Base-by-base conservation (phyloP, 2,329 filamentous ascomycete species). In the Bimuria novae-zelandiae region DNA sequence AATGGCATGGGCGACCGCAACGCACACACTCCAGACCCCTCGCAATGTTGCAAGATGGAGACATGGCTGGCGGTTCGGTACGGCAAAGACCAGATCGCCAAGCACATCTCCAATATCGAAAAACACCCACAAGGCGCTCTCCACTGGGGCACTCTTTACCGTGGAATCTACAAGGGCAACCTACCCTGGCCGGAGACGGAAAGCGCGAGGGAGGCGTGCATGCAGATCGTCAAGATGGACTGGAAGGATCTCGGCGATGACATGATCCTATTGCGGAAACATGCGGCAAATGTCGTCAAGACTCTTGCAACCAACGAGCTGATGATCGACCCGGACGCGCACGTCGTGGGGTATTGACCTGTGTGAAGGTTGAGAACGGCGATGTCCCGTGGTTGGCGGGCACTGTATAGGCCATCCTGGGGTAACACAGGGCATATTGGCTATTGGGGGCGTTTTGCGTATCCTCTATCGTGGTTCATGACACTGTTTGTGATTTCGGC, bases 331-430 rank as follows among this genome's bases (percentile, higher is more conserved):
- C 60, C 68, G 1, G 67, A 71, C n/a, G 37, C 36, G 39, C 49
- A 62, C 12, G 51, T 45, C 12, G 60, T 75, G n/a, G 55, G 58
- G 3, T 76, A 71, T 56, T 76, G 50, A 76, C 68, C 19, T 76
- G 72, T 51, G 55, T 61, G 6, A 63, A 70, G 44, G 57, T 74
- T 1, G 32, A 37, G 19, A 22, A 29, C n/a, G 54, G 49, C 22
- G 69, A 75, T 47, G 51, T 70, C 10, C 68, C 65, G 19, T 75
- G 72, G 74, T 32, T 33, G 29, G 49, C 33, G 46, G 30, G 37
- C 19, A 4, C 8, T 30, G 21, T 16, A 25, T 23, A 53, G 14
- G 14, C 19, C 4, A 17, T 5, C 21, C 16, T 52, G 29, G 22
- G 22, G 17, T 19, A 11, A 33, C 35, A 19, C 4, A 12, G 35